Evolutionary conservation across 2,329 filamentous ascomycete genomes (phyloP).

Genomic region (Anisogramma anomala): DNA sequence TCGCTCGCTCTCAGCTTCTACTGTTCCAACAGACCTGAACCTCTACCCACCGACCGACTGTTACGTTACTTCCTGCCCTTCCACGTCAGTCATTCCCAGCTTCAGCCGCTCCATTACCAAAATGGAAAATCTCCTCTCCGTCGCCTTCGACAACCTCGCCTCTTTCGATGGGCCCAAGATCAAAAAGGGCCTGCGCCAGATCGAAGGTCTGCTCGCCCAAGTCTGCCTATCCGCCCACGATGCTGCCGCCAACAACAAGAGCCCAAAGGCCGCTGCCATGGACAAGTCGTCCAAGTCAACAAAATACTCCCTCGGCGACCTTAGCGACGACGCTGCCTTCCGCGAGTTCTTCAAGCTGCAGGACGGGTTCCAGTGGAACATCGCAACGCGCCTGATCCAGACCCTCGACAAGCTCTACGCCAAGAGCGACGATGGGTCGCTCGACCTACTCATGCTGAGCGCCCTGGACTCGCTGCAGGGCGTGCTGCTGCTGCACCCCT

Average conservation of each 20-base stretch:
- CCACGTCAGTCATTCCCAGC: too few species aligned
- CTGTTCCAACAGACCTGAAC: background rate
- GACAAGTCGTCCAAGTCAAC: background rate
- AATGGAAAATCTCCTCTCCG: slow-evolving; percentile 86
- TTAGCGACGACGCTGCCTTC: slow-evolving; percentile 78
- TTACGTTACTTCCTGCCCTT: background rate
- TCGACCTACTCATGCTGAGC: slow-evolving; percentile 78
- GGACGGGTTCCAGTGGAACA: slow-evolving; percentile 97
- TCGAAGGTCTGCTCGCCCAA: slow-evolving; percentile 86
- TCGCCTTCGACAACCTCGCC: slow-evolving; percentile 93
- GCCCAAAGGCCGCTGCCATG: slow-evolving; percentile 24
- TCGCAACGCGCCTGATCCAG: slow-evolving; percentile 71
- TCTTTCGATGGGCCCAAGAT: slow-evolving; percentile 85
- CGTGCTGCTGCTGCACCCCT: slow-evolving; percentile 74
- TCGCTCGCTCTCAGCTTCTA: background rate
- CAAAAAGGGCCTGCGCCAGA: slow-evolving; percentile 84
- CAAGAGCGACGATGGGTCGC: slow-evolving; percentile 68
- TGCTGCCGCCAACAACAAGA: slow-evolving; percentile 18
- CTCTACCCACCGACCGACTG: background rate
- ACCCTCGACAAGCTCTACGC: slow-evolving; percentile 80
- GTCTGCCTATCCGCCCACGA: slow-evolving; percentile 63
- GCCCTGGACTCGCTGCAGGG: slow-evolving; percentile 86
- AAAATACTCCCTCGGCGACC: slow-evolving; percentile 40
- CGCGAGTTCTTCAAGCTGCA: slow-evolving; percentile 93
- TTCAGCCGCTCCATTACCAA: too few species aligned